Conservation (phyloP, 2,329 filamentous ascomycete genomes). For the Arthroderma sp. region DNA sequence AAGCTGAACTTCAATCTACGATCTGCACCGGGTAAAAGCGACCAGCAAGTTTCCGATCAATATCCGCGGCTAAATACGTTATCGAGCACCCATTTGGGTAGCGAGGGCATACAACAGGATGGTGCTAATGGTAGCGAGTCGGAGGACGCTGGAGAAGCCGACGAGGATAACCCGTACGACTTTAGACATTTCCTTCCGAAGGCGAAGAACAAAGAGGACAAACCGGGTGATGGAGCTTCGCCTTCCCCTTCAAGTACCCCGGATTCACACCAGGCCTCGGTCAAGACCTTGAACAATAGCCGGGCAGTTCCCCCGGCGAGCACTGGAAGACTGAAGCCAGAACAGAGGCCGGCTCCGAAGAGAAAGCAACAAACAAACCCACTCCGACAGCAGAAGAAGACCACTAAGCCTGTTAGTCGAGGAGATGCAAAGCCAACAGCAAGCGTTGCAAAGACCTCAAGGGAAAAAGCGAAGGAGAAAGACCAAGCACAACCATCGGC, state of each 20-base stretch:
- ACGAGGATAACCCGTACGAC: slow-evolving; percentile 36
- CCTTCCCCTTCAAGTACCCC: slow-evolving; percentile 23
- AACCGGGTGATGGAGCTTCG: slow-evolving; percentile 17
- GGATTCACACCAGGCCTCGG: slow-evolving; percentile 19
- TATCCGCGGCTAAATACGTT: slow-evolving; percentile 49
- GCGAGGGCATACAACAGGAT: slow-evolving; percentile 19
- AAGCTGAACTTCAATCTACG: slow-evolving; percentile 78
- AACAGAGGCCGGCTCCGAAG: slow-evolving; percentile 12
- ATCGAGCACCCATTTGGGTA: slow-evolving; percentile 18
- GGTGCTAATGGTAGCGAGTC: slow-evolving; percentile 23
- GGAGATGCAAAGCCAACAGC: slow-evolving; percentile 7
- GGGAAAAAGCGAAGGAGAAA: slow-evolving; percentile 3
- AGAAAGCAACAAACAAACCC: slow-evolving; percentile 20
- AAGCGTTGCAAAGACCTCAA: slow-evolving; percentile 8
- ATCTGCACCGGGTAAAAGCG: slow-evolving; percentile 51
- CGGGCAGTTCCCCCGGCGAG: too few relatives aligned
- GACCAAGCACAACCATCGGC: too few relatives aligned
- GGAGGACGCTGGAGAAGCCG: slow-evolving; percentile 25
- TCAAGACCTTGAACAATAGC: too few relatives aligned
- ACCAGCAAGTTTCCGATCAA: slow-evolving; percentile 51
- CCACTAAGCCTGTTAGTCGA: slow-evolving; percentile 7
- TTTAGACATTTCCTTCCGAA: slow-evolving; percentile 37
- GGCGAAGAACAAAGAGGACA: slow-evolving; percentile 22
- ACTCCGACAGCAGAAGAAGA: slow-evolving; percentile 17
- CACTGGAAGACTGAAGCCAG: slow-evolving; percentile 9